Percentiles rank a stretch among this genome's conserved stretches.
phyloP scores from a whole-genome alignment of 805 yeast species.

The Vanderwaltozyma yarrowii region DNA sequence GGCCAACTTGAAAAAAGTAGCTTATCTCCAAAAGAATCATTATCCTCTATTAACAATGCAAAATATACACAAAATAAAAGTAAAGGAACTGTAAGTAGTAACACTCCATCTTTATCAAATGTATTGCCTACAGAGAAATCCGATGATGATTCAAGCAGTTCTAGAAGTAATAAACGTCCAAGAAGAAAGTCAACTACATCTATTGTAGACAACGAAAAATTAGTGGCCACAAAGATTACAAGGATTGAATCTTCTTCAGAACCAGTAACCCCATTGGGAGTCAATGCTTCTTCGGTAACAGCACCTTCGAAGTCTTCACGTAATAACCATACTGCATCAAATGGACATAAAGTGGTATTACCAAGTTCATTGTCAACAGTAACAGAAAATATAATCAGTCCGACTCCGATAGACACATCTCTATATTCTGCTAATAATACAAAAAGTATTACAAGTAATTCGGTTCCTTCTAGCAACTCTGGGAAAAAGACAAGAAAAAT shows the following conservation, averaged over 20 bases:
- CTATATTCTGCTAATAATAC: neutral
- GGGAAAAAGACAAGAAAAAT: slow-evolving; percentile 6
- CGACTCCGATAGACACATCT: neutral
- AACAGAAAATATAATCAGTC: slow-evolving; percentile 4
- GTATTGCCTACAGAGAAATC: neutral
- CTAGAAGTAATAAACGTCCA: neutral
- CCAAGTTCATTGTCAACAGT: slow-evolving; percentile 13
- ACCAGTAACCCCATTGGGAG: slow-evolving; percentile 3
- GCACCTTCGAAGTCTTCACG: neutral
- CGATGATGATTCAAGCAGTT: neutral
- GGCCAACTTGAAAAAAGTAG: too few species aligned
- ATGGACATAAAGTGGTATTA: slow-evolving; percentile 5
- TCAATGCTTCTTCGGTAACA: neutral
- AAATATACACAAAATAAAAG: too few species aligned
- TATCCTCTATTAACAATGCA: too few species aligned
- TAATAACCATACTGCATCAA: neutral
- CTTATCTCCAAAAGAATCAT: neutral
- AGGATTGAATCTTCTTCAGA: slow-evolving; percentile 1
- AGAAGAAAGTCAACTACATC: slow-evolving; percentile 3
- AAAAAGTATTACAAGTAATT: neutral
- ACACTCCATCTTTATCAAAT: neutral
- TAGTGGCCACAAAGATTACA: neutral
- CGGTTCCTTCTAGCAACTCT: slow-evolving; percentile 4
- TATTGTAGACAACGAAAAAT: neutral
- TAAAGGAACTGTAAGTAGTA: too few species aligned